Conservation (phyloP, 2,329 filamentous ascomycete species). For the Blastomyces percursus region DNA sequence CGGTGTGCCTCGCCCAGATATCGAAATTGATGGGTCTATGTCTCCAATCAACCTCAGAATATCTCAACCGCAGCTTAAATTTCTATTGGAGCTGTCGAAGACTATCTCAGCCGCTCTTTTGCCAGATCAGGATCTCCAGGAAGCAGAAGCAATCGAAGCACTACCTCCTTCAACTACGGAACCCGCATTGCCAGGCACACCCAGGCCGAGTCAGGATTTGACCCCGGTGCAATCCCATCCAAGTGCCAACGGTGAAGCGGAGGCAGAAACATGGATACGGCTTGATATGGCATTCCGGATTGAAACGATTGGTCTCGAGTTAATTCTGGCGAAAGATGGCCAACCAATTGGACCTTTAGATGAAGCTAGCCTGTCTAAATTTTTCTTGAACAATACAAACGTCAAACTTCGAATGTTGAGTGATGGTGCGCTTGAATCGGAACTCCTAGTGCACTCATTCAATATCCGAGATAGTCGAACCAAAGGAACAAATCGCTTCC, state of each 20-base stretch:
- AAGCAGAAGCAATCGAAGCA: constrained; percentile 64
- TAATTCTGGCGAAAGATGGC: constrained; percentile 65
- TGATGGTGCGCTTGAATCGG: constrained; percentile 81
- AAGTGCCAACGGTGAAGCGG: constrained; percentile 58
- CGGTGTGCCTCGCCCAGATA: constrained; percentile 70
- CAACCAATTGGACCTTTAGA: constrained; percentile 69
- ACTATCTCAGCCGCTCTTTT: constrained; percentile 82
- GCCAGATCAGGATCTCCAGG: constrained; percentile 57
- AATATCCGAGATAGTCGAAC: constrained; percentile 89
- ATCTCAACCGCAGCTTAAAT: constrained; percentile 83
- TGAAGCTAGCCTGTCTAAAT: constrained; percentile 75
- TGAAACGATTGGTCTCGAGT: constrained; percentile 74
- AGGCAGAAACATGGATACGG: constrained; percentile 73
- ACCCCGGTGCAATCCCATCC: constrained; percentile 38
- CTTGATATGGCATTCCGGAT: constrained; percentile 86
- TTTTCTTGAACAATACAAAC: constrained; percentile 85
- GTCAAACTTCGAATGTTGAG: constrained; percentile 89
- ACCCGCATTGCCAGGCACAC: constrained; percentile 10
- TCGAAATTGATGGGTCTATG: constrained; percentile 83
- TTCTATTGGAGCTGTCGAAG: constrained; percentile 73
- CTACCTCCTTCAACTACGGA: constrained; percentile 49
- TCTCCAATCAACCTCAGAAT: constrained; percentile 84
- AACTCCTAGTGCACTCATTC: constrained; percentile 86
- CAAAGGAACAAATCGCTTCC: constrained; percentile 85
- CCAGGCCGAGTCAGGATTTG: constrained; percentile 17